Conservation (phyloP, 1,284 basidiomycete species). For the Puccinia horiana region DNA sequence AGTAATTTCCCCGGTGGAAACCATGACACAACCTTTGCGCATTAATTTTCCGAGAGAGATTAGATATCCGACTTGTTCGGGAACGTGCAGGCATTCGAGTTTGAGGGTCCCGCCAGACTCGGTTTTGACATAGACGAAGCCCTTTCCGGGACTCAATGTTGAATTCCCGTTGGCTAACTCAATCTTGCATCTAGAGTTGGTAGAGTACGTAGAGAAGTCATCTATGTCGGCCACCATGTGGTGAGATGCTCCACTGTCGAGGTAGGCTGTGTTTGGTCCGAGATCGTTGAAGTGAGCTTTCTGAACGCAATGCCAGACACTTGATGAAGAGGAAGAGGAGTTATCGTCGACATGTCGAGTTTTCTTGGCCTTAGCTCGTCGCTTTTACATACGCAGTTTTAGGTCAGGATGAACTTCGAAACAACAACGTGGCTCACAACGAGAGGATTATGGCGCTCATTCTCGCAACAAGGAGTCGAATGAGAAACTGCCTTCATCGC, state of each 20-base stretch:
- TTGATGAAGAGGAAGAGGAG: not conserved
- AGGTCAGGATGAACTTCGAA: not conserved
- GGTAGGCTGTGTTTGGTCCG: not conserved
- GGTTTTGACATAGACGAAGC: not conserved
- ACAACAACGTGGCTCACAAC: not conserved
- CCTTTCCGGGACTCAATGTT: not conserved
- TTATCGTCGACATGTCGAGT: no score
- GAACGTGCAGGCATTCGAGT: not conserved
- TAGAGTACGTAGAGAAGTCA: not conserved
- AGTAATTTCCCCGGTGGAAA: not conserved
- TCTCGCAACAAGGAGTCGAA: not conserved
- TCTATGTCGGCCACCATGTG: not conserved
- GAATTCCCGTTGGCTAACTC: slow-evolving; percentile 9
- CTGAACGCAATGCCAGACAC: not conserved
- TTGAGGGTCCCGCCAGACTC: not conserved
- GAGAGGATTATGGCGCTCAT: not conserved
- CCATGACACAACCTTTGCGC: not conserved
- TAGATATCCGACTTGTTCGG: not conserved
- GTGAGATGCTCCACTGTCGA: slow-evolving; percentile 12
- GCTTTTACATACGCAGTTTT: not conserved
- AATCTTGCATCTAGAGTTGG: not conserved
- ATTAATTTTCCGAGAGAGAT: not conserved
- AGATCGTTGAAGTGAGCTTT: not conserved
- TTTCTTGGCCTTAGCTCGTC: not conserved
- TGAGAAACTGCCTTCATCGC: not conserved